Evolutionary conservation across 768 basidiomycete species (phyloP), one percentile per base, ranked within the genome.

Genomic region (Lentinus brumalis): DNA sequence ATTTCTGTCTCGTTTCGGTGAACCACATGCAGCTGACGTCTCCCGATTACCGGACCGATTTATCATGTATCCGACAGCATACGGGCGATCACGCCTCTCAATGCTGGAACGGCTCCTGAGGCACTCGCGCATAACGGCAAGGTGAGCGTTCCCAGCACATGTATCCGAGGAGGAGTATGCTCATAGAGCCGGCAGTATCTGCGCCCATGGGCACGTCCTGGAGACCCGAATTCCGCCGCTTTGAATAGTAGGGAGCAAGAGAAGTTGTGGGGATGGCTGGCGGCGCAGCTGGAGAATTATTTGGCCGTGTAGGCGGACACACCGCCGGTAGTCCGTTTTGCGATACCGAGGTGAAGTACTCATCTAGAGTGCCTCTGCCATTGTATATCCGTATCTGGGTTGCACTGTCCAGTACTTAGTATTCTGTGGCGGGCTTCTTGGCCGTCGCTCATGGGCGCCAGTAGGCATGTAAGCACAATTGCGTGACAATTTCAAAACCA

Each of bases 21-120:
- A 1, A 15, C 12, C 14, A 31, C 1, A 15, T 42, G 50, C 21
- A 11, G 56, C 29, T 18, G 47, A 14, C 38, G 46, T 26, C 1
- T 26, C 21, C 21, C 21, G 21, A 26, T 35, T 50, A 42, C 58
- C 75, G 75, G 60, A 50, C 53, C 15, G 42, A 1, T 16, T 52
- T 30, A n/a, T 56, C 15, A 40, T 69, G 3, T 68, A 59, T 29
- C 53, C 61, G 9, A 6, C 74, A 38, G 47, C 76, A 9, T 65
- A 73, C 59, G 83, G 1, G 78, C 76, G 11, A 65, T 83, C 45
- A 76, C 80, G 2, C 77, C 76, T 50, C 69, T 82, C n/a, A 83
- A 74, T 60, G 80, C 77, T 11, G 80, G 76, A 0, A 78, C 76
- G 16, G 57, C 77, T 51, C 74, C 77, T 0, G 77, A 80, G 47